Conservation (phyloP, 2,329 filamentous ascomycete species). For the Neonectria sp. region DNA sequence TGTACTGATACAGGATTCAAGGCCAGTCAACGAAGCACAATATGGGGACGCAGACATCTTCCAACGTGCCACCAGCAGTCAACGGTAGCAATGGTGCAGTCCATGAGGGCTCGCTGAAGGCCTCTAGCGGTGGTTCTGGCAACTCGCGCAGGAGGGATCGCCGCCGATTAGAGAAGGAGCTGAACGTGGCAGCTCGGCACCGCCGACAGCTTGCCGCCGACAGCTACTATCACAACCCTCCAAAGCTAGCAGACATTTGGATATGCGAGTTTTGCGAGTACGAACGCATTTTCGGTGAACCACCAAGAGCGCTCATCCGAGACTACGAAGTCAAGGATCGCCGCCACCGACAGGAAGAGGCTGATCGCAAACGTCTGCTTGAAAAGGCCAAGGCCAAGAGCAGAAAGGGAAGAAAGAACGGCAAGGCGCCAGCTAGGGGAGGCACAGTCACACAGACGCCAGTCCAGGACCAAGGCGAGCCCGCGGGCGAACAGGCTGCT, state of each 20-base stretch:
- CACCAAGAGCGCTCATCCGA: constrained; percentile 86
- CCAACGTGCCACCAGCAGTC: constrained; percentile 29
- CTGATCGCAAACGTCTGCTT: constrained; percentile 86
- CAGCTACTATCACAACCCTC: constrained; percentile 82
- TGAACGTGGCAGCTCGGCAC: constrained; percentile 81
- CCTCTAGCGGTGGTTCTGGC: constrained; percentile 48
- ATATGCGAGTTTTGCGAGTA: constrained; percentile 99
- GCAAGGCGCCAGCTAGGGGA: constrained; percentile 65
- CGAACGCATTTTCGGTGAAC: constrained; percentile 92
- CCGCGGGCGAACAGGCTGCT: constrained; percentile 41
- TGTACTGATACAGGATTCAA: constrained; percentile 33
- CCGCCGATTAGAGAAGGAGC: constrained; percentile 78
- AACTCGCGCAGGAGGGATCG: constrained; percentile 70
- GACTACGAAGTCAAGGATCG: constrained; percentile 97
- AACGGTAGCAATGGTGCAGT: constrained; percentile 34
- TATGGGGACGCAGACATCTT: constrained; percentile 38
- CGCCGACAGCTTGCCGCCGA: constrained; percentile 84
- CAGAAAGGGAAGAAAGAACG: constrained; percentile 85
- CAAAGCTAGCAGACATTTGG: constrained; percentile 82
- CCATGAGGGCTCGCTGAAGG: constrained; percentile 55
- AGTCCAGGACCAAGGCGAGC: constrained; percentile 41
- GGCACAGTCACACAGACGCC: constrained; percentile 44
- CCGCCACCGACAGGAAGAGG: constrained; percentile 84
- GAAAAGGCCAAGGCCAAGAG: constrained; percentile 97
- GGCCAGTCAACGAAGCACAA: constrained; percentile 45